Base-by-base conservation (phyloP, 2,329 filamentous ascomycete genomes). In the Neofusicoccum laricinum region DNA sequence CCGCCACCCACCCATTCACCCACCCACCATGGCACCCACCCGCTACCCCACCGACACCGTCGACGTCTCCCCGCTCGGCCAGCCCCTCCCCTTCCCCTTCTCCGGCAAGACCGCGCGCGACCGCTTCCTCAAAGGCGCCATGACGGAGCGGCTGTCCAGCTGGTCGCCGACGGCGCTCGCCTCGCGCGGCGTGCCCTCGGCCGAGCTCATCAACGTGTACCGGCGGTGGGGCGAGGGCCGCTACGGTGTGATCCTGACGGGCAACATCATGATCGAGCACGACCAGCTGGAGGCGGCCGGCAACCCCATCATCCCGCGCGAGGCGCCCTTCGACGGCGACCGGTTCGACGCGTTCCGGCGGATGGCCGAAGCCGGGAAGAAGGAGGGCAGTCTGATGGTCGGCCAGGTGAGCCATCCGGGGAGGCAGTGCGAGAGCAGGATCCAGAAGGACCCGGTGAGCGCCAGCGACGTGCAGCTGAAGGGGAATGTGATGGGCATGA, bases 61-160 rank as follows among this genome's bases (percentile, higher is more conserved):
- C 66, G 77, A 79, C 67, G 67, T 75, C 21, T 70, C 76, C 1
- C 76, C 79, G 10, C 67, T 81, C 65, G 79, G 73, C 59, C 71
- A 81, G 68, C 77, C 79, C n/a, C 73, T 82, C 55, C 69, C 77
- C 36, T 81, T 81, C 66, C 74, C 74, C 15, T 81, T 81, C 68
- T 83, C 82, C 46, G 80, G 82, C 59, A 81, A 78, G 64, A 84
- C 81, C 1, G 87, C 87, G 1, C 83, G 82, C 46, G 90, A 90
- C 71, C 80, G 87, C n/a, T 87, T 90, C 70, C 73, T 90, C 67
- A 90, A 90, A 74, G 86, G 80, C 5, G 84, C 88, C 46, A 90
- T 90, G 88, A 85, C 85, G 1, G 88, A 91, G 72, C 79, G 82
- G 7, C 76, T 90, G 14, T 85, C 86, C 0, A 86, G 83, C 4